phyloP scores from a whole-genome alignment of 73 alveolate species.

The Symbiodinium natans region DNA sequence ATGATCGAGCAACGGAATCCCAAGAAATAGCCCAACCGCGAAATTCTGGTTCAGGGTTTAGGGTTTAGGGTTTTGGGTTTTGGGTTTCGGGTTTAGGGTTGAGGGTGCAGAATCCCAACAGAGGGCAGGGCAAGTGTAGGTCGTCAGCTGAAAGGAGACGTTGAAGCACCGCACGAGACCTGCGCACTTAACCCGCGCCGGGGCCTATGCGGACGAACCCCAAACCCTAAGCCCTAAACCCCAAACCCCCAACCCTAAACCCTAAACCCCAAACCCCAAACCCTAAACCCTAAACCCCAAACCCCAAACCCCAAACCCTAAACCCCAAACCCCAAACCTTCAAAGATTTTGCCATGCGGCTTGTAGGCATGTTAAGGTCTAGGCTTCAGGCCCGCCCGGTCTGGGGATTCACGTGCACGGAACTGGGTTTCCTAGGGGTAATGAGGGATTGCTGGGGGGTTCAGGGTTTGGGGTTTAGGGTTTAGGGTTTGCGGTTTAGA shows the following conservation, averaged over 20 bases:
- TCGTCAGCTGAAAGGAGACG: constrained; percentile 73
- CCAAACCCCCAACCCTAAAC: background rate
- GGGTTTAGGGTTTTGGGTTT: too few relatives aligned
- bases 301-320: background rate
- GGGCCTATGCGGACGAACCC: background rate
- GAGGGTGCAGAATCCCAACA: background rate
- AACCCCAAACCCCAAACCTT: background rate
- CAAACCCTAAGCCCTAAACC: background rate
- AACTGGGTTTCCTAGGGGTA: too few relatives aligned
- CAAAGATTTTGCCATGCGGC: background rate
- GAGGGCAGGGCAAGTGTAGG: constrained; percentile 37
- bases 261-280: background rate
- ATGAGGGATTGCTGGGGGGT: too few relatives aligned
- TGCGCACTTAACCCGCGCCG: background rate
- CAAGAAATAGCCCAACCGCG: too few relatives aligned
- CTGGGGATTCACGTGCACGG: too few relatives aligned
- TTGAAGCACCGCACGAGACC: constrained; percentile 72
- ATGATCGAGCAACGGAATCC: too few relatives aligned
- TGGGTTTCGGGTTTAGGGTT: too few relatives aligned
- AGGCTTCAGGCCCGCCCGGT: too few relatives aligned
- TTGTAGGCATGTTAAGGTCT: too few relatives aligned
- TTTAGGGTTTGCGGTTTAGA: too few relatives aligned
- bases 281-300: background rate
- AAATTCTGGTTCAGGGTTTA: too few relatives aligned
- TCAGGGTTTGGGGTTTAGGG: too few relatives aligned